Percentiles rank a stretch among this genome's conserved stretches.
Evolutionary conservation across 495 filamentous ascomycete genomes (phyloP).

Genomic region (Margaritispora aquatica): DNA sequence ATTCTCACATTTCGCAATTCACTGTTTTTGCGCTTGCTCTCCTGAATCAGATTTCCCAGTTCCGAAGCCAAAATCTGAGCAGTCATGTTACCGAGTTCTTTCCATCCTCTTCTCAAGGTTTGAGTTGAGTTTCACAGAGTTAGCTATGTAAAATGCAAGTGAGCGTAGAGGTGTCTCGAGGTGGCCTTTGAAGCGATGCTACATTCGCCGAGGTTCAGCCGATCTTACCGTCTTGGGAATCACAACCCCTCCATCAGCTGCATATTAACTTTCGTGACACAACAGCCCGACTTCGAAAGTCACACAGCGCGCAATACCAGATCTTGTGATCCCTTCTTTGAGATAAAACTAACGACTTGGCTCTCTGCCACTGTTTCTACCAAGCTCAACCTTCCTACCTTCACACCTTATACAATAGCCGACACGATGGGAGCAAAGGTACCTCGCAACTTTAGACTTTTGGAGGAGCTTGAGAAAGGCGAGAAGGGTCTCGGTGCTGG

Average conservation of each 20-base stretch:
- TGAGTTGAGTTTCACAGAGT: too few species aligned
- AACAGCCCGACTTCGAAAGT: background rate
- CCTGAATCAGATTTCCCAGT: slow-evolving; percentile 86
- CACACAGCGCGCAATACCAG: background rate
- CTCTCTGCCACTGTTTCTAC: background rate
- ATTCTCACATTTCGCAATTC: slow-evolving; percentile 75
- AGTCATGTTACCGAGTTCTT: slow-evolving; percentile 61
- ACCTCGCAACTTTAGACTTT: slow-evolving; percentile 88
- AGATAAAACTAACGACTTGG: background rate
- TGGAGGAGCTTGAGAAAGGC: slow-evolving; percentile 97
- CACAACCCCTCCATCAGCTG: background rate
- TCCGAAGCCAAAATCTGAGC: slow-evolving; percentile 85
- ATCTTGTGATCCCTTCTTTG: background rate
- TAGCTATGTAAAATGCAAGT: background rate
- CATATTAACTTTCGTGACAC: background rate
- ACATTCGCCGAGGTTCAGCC: slow-evolving; percentile 14
- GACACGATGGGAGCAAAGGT: slow-evolving; percentile 68
- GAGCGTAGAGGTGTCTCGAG: background rate
- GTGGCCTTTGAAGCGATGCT: slow-evolving; percentile 2
- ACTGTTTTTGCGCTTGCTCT: slow-evolving; percentile 87
- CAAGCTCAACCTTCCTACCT: background rate
- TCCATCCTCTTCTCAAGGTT: slow-evolving; percentile 16
- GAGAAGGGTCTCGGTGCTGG: slow-evolving; percentile 96
- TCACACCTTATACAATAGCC: background rate
- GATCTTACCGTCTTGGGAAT: background rate